Percentiles rank a stretch among this genome's conserved stretches.
Evolutionary conservation across 495 filamentous ascomycete species (phyloP).

Genomic region (Penicillium coprophilum): DNA sequence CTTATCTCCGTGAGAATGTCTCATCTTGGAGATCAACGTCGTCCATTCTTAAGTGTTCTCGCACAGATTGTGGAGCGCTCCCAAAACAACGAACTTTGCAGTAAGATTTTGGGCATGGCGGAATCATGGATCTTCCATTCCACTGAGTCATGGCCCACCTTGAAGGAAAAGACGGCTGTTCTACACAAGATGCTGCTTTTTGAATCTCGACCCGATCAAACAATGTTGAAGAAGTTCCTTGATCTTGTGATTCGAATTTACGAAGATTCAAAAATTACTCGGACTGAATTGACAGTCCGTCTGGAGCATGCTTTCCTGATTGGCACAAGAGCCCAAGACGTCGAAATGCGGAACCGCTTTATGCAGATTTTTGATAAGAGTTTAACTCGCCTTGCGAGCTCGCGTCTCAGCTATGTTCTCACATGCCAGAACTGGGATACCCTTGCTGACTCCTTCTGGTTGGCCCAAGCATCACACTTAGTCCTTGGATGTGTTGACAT

Average conservation of each 20-base stretch:
- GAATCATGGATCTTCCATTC: constrained; percentile 93
- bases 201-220: constrained; percentile 76
- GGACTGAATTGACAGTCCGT: constrained; percentile 92
- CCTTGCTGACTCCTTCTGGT: constrained; percentile 90
- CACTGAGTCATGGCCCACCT: constrained; percentile 86
- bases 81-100: constrained; percentile 75
- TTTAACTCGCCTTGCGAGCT: constrained; percentile 80
- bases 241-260: constrained; percentile 97
- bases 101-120: constrained; percentile 91
- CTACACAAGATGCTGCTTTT: constrained; percentile 97
- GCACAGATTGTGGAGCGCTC: constrained; percentile 95
- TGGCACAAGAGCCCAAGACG: constrained; percentile 88
- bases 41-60: constrained; percentile 91
- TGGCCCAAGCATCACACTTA: constrained; percentile 88
- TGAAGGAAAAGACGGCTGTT: constrained; percentile 98
- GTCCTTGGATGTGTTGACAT: constrained; percentile 88
- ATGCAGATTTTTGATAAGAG: constrained; percentile 92
- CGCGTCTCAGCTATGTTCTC: constrained; percentile 82
- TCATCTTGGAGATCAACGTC: constrained; percentile 83
- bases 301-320: constrained; percentile 98
- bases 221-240: constrained; percentile 86
- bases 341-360: constrained; percentile 96
- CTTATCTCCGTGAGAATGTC: constrained; percentile 89
- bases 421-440: constrained; percentile 97
- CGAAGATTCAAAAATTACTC: constrained; percentile 90